Evolutionary conservation across 164 flowering plant species (phyloP).

Genomic region (Cinnamomum chago): DNA sequence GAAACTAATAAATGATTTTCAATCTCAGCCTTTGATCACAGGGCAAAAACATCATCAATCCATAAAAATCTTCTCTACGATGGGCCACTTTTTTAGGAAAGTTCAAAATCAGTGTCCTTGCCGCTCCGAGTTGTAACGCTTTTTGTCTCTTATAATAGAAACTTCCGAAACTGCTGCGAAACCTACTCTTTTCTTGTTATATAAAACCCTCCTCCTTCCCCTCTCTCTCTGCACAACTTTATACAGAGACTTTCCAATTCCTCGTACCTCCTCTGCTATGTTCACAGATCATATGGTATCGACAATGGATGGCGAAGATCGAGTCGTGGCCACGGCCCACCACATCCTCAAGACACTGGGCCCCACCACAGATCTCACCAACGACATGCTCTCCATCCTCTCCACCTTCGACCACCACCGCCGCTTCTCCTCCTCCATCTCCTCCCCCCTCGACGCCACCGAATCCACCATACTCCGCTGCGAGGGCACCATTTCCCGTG

Average conservation of each 20-base stretch:
- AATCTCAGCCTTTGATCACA: too few species aligned
- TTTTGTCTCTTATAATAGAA: too few species aligned
- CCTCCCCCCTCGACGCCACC: slow-evolving; percentile 22
- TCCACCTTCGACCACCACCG: slow-evolving; percentile 40
- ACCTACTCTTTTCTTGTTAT: too few species aligned
- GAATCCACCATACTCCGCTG: slow-evolving; percentile 32
- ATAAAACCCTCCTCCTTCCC: not conserved
- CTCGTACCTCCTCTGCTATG: too few species aligned
- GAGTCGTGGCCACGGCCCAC: slow-evolving; percentile 63
- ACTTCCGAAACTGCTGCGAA: too few species aligned
- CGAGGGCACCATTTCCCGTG: slow-evolving; percentile 24
- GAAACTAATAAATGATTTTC: too few species aligned
- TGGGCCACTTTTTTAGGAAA: too few species aligned
- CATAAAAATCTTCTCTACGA: too few species aligned
- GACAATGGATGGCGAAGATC: slow-evolving; percentile 47
- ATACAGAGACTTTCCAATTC: not conserved
- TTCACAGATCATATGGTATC: slow-evolving; percentile 9
- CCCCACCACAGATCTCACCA: slow-evolving; percentile 39
- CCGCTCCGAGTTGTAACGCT: too few species aligned
- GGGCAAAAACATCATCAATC: too few species aligned
- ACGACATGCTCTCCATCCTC: slow-evolving; percentile 65
- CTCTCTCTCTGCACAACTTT: not conserved
- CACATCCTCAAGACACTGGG: slow-evolving; percentile 53
- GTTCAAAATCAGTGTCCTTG: too few species aligned
- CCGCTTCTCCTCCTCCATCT: slow-evolving; percentile 39